phyloP scores from a whole-genome alignment of 2,329 filamentous ascomycete species.

The Ophiostoma himal-ulmi region DNA sequence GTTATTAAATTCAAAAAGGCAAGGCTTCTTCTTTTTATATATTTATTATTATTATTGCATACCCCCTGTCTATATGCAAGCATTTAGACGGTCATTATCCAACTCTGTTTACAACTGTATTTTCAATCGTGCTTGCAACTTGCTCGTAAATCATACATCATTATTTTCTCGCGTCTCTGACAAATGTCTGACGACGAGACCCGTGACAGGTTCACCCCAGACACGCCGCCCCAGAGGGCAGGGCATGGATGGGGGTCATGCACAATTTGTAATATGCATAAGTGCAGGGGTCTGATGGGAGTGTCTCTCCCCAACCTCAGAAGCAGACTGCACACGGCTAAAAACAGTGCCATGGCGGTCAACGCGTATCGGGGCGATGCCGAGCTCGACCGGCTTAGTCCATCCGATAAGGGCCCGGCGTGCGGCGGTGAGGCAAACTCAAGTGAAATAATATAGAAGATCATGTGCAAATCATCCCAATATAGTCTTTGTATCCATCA shows the following conservation, averaged over 20 bases:
- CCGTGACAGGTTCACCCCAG: not conserved
- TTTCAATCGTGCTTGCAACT: too few species aligned
- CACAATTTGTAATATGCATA: not conserved
- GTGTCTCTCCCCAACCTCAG: not conserved
- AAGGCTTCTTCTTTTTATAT: not conserved
- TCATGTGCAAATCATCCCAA: not conserved
- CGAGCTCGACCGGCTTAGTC: not conserved
- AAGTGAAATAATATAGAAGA: not conserved
- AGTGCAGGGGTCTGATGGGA: not conserved
- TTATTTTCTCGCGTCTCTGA: not conserved
- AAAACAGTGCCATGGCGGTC: not conserved
- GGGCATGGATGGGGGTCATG: not conserved
- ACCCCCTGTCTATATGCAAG: constrained; percentile 1
- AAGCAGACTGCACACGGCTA: not conserved
- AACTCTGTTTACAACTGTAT: too few species aligned
- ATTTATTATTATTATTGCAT: not conserved
- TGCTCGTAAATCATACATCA: not conserved
- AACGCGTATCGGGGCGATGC: not conserved
- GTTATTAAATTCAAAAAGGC: too few species aligned
- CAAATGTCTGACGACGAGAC: not conserved
- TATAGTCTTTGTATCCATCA: too few species aligned
- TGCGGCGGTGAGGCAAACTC: not conserved
- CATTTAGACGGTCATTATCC: not conserved
- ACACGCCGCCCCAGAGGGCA: not conserved
- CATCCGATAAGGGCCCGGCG: not conserved